Conservation (phyloP, 2,329 filamentous ascomycete genomes). For the Arthrobotrys sphaeroides region DNA sequence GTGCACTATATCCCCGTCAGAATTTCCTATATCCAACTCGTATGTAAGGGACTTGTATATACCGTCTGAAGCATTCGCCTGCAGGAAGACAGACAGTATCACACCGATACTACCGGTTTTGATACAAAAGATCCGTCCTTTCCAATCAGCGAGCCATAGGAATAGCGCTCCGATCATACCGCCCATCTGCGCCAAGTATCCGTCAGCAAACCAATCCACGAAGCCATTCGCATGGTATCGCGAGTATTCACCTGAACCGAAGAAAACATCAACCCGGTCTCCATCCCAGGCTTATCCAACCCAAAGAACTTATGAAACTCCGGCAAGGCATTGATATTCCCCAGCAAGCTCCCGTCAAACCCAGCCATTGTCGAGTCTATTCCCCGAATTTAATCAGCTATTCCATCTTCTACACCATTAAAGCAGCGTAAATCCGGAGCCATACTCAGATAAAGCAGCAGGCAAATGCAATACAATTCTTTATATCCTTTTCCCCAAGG, state of each 20-base stretch:
- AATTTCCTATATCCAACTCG: neutral
- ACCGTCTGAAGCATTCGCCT: constrained; percentile 59
- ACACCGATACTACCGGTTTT: constrained; percentile 68
- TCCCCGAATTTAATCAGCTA: constrained; percentile 1
- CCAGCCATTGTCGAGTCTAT: constrained; percentile 67
- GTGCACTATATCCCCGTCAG: constrained; percentile 51
- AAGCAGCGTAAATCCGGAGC: neutral
- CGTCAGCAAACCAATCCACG: constrained; percentile 27
- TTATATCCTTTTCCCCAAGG: constrained; percentile 54
- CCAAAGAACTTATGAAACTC: constrained; percentile 66
- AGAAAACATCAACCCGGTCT: constrained; percentile 63
- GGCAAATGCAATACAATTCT: constrained; percentile 48
- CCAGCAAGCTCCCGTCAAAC: constrained; percentile 68
- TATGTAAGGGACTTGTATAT: neutral
- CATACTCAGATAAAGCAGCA: constrained; percentile 46
- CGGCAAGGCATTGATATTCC: constrained; percentile 67
- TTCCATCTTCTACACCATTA: neutral
- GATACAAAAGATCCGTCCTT: constrained; percentile 68
- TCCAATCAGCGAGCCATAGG: constrained; percentile 66
- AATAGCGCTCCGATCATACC: constrained; percentile 67
- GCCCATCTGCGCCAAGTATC: constrained; percentile 61
- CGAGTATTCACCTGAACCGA: constrained; percentile 42
- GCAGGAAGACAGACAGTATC: constrained; percentile 66
- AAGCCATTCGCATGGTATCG: constrained; percentile 58
- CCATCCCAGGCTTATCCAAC: constrained; percentile 64